Conservation (phyloP, 2,329 filamentous ascomycete genomes). For the Colletotrichum shisoi region DNA sequence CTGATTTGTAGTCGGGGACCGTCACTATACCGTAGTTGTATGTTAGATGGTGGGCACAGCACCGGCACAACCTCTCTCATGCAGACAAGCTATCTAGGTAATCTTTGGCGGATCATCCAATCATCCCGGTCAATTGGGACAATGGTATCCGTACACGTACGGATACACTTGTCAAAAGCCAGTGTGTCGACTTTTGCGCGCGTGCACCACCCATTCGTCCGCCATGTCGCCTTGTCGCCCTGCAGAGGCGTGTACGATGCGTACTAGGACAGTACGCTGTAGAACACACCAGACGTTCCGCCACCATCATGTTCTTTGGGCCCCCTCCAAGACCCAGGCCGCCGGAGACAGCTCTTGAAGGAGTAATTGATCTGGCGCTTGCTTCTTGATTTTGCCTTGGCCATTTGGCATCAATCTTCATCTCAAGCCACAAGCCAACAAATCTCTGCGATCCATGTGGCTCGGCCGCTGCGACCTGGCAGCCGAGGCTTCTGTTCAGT, state of each 20-base stretch:
- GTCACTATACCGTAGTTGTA: constrained; percentile 7
- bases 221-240: background rate
- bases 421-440: constrained; percentile 7
- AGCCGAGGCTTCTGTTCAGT: background rate
- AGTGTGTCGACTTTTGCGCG: background rate
- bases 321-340: constrained; percentile 14
- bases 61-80: background rate
- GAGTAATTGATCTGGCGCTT: constrained; percentile 14
- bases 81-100: too few species aligned
- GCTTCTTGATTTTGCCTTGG: background rate
- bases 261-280: too few species aligned
- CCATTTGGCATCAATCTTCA: constrained; percentile 20
- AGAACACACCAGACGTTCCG: too few species aligned
- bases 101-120: background rate
- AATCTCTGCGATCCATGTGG: constrained; percentile 2
- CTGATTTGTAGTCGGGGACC: background rate
- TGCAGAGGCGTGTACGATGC: too few species aligned
- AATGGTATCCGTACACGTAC: too few species aligned
- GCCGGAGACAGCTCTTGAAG: constrained; percentile 16
- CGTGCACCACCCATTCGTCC: background rate
- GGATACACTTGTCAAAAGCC: too few species aligned
- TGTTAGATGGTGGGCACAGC: background rate
- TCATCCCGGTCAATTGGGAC: background rate
- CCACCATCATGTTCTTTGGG: too few species aligned
- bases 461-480: background rate